phyloP scores from a whole-genome alignment of 768 basidiomycete genomes.

The Imleria badia region DNA sequence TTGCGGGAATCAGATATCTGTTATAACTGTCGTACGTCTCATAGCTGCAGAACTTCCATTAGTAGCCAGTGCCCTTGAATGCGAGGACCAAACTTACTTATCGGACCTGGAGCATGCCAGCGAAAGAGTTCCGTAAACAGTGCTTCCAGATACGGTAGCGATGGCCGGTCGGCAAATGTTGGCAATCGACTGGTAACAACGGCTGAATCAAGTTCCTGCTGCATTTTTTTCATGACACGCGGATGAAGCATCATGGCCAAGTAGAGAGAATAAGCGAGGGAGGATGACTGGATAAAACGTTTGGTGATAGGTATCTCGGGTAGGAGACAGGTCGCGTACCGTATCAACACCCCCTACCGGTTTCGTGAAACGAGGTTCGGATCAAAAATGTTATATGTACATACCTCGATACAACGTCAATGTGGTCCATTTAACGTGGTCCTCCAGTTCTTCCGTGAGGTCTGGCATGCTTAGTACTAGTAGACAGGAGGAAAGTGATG shows the following conservation, averaged over 20 bases:
- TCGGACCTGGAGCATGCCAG: slow-evolving; percentile 19
- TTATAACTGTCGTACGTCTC: slow-evolving; percentile 10
- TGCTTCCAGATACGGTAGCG: slow-evolving; percentile 31
- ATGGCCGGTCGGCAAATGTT: slow-evolving; percentile 23
- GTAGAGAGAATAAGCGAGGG: slow-evolving; percentile 13
- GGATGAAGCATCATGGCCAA: slow-evolving; percentile 33
- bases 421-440: slow-evolving; percentile 18
- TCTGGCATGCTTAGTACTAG: slow-evolving; percentile 7
- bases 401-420: slow-evolving; percentile 14
- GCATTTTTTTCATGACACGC: slow-evolving; percentile 23
- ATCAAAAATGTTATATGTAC: not conserved
- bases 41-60: not conserved
- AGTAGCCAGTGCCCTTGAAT: not conserved
- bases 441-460: slow-evolving; percentile 13
- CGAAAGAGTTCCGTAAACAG: slow-evolving; percentile 24
- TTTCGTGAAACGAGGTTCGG: not conserved
- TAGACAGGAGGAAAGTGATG: slow-evolving; percentile 14
- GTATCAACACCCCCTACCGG: slow-evolving; percentile 26
- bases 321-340: slow-evolving; percentile 25
- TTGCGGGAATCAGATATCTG: slow-evolving; percentile 21
- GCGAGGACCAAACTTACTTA: not conserved
- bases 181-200: slow-evolving; percentile 25
- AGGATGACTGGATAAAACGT: slow-evolving; percentile 8
- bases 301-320: not conserved
- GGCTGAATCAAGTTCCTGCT: slow-evolving; percentile 26